Evolutionary conservation across 495 filamentous ascomycete genomes (phyloP), one percentile per base, ranked within the genome.

Genomic region (Aspergillus steynii): DNA sequence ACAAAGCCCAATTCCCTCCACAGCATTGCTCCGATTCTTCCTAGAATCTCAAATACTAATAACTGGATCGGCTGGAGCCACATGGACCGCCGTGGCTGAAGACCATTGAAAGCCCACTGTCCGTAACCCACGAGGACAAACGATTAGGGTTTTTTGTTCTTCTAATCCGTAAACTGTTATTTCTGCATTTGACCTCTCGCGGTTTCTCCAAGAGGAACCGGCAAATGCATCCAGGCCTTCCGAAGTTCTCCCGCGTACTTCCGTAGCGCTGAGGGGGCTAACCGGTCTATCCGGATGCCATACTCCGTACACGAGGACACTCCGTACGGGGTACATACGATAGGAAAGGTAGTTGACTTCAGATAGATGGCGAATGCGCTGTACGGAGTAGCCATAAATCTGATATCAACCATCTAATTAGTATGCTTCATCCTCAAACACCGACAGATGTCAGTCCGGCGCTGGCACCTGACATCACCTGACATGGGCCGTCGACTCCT

Each of bases 391-490:
- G 14, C 14, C 14, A 4, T 15, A 14, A 42, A 14, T 42, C 3
- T 15, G 12, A 42, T 15, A 15, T 42, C 37, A 15, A 14, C 37
- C 12, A 14, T 2, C 12, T 15, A 15, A 42, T 42, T 42, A 42
- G 12, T 42, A 42, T 42, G 37, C 37, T 42, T 29, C 49, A 50
- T 50, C 6, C 49, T 50, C 49, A 50, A 50, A 50, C 25, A 50
- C 49, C 25, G 37, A 42, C 37, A 42, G 37, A 15, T 42, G 37
- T 42, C 37, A 42, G 37, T 42, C 10, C 9, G 4, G 10, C 37
- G 28, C n/a, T 45, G 34, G 9, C 37, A 56, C 54, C 37, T 47
- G 54, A 47, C 42, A 48, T 56, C 54, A 56, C 42, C 54, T 46
- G 54, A 56, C 20, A 27, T 5, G 12, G 34, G n/a, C 34, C 32